A percentile compares a stretch with the other conserved stretches of the same genome.
phyloP scores from a whole-genome alignment of 257 asterid genomes.

The Capsicum pubescens region DNA sequence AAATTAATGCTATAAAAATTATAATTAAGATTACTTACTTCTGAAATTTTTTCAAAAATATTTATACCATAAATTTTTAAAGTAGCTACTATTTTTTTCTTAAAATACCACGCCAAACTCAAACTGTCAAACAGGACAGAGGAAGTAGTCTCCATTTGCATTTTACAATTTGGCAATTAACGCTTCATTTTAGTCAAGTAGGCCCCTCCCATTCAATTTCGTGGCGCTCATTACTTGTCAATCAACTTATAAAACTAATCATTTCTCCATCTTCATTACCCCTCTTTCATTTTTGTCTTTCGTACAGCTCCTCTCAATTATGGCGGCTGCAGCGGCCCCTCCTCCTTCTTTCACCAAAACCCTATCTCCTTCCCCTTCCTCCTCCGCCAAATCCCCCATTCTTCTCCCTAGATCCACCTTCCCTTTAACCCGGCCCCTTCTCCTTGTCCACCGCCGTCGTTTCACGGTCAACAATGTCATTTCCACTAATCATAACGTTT shows the following conservation, averaged over 20 bases:
- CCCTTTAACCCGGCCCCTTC: slow-evolving; percentile 3
- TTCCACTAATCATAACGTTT: neutral
- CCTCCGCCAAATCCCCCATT: slow-evolving; percentile 14
- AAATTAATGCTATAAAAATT: too few relatives aligned
- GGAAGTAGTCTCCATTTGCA: too few relatives aligned
- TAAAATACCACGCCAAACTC: too few relatives aligned
- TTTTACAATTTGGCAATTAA: too few relatives aligned
- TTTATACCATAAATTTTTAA: too few relatives aligned
- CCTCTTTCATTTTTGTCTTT: neutral
- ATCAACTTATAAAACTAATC: neutral
- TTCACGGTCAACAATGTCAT: slow-evolving; percentile 13
- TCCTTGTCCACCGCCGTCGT: slow-evolving; percentile 14
- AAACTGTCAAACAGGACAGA: too few relatives aligned
- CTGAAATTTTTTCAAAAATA: too few relatives aligned
- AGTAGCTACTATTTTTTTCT: too few relatives aligned
- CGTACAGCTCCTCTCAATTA: neutral
- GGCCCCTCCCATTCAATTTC: neutral
- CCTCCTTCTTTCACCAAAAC: slow-evolving; percentile 22
- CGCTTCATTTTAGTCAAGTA: neutral
- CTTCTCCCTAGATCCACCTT: slow-evolving; percentile 12
- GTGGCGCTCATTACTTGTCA: neutral
- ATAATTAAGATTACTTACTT: too few relatives aligned
- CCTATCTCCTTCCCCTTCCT: neutral
- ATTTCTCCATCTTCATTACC: neutral
- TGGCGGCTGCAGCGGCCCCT: slow-evolving; percentile 30